Percentiles rank a stretch among this genome's conserved stretches.
phyloP scores from a whole-genome alignment of 208 protist species.

The Trypanosoma platydactyli region DNA sequence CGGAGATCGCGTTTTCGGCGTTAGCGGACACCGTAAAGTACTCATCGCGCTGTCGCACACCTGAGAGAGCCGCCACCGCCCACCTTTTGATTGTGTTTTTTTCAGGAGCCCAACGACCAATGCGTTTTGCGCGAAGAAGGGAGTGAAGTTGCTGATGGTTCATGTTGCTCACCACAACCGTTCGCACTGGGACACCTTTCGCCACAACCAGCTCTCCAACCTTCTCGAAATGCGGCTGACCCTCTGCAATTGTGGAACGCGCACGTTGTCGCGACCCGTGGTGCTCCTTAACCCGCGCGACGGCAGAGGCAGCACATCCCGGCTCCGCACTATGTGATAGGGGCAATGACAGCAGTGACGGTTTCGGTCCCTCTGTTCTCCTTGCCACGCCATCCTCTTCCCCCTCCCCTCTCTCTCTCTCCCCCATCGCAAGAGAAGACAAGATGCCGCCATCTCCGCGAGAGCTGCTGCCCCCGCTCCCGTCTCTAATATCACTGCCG shows the following conservation, averaged over 20 bases:
- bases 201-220: slow-evolving; percentile 3
- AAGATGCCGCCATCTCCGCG: too few relatives aligned
- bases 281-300: background rate
- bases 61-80: slow-evolving; percentile 14
- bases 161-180: slow-evolving; percentile 27
- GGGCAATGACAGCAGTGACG: too few relatives aligned
- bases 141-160: slow-evolving; percentile 25
- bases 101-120: background rate
- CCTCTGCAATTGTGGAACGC: background rate
- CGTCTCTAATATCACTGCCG: slow-evolving; percentile 5
- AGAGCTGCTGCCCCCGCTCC: background rate
- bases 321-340: too few relatives aligned
- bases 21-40: background rate
- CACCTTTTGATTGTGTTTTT: slow-evolving; percentile 2
- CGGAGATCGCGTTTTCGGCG: background rate
- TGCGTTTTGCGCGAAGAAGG: slow-evolving; percentile 7
- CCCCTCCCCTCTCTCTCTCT: too few relatives aligned
- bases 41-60: slow-evolving; percentile 5
- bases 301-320: too few relatives aligned
- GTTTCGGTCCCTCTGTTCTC: too few relatives aligned
- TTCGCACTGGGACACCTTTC: slow-evolving; percentile 21
- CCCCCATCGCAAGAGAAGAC: too few relatives aligned
- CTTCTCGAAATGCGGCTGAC: slow-evolving; percentile 20
- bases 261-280: background rate
- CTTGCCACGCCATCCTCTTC: too few relatives aligned